Percentiles rank a stretch among this genome's conserved stretches.
Evolutionary conservation across 176 grass and related monocot genomes (phyloP).

Genomic region (Leersia perrieri): DNA sequence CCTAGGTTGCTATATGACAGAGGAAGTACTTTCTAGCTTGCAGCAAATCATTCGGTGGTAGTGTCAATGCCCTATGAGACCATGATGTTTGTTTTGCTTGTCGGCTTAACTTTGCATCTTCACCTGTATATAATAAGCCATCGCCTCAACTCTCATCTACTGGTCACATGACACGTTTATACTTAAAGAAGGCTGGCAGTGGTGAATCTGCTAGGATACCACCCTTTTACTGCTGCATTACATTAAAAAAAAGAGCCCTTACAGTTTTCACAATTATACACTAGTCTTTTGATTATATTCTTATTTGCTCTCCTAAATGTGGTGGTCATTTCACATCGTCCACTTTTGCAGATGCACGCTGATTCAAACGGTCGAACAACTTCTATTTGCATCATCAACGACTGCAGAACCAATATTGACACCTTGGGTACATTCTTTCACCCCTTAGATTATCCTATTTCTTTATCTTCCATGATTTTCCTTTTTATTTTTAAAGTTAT

Average conservation of each 20-base stretch:
- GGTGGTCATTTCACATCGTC: slow-evolving; percentile 7
- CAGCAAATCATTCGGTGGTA: background rate
- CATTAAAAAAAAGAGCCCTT: background rate
- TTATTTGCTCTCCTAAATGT: background rate
- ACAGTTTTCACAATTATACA: background rate
- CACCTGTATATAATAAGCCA: background rate
- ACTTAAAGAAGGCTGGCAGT: background rate
- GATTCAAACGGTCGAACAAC: slow-evolving; percentile 92
- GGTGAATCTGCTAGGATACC: background rate
- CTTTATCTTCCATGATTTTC: slow-evolving; percentile 14
- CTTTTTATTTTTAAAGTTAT: background rate
- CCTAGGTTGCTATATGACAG: no score
- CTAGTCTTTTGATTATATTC: background rate
- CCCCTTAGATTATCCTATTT: slow-evolving; percentile 16
- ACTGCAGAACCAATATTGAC: slow-evolving; percentile 95
- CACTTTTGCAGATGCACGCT: slow-evolving; percentile 70
- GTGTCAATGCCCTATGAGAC: background rate
- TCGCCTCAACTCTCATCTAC: background rate
- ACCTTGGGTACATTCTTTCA: slow-evolving; percentile 63
- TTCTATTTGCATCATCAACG: slow-evolving; percentile 87
- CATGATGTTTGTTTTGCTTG: background rate
- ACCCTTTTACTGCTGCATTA: background rate
- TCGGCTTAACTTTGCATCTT: background rate
- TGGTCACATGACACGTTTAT: background rate
- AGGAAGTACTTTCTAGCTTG: slow-evolving; percentile 10